These are phyloP conservation scores for Aspergillus luchuensis DNA, from an alignment of 2,329 filamentous ascomycete species.

Conservation along the genomic window DNA sequence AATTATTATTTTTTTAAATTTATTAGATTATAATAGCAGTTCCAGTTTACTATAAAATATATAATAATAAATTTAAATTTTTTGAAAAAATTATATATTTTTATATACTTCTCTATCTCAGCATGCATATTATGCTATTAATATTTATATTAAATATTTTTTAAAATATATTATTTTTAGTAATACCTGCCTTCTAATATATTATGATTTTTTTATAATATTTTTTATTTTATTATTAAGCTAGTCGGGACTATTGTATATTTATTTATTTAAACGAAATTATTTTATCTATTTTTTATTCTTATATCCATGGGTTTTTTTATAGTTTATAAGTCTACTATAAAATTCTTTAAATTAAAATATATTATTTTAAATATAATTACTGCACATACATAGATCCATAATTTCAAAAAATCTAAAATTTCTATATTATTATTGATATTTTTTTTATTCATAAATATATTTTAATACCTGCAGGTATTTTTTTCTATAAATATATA, in stretches of 20 bases:
- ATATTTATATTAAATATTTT: neutral
- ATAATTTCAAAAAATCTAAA: neutral
- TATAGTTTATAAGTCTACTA: neutral
- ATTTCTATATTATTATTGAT: neutral
- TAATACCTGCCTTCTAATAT: neutral
- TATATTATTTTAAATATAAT: neutral
- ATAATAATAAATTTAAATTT: neutral
- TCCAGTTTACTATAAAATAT: neutral
- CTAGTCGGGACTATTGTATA: no score
- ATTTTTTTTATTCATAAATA: neutral
- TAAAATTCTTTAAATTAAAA: neutral
- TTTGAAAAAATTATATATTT: neutral
- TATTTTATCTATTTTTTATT: no score
- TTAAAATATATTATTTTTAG: neutral
- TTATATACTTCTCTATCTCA: neutral
- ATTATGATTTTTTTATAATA: neutral
- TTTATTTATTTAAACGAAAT: no score
- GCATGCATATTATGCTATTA: neutral
- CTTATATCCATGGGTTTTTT: neutral
- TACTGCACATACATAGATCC: neutral
- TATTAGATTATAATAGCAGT: neutral
- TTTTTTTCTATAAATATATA: no score
- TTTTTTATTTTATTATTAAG: no score
- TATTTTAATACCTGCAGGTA: no score
- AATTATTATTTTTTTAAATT: neutral